These are phyloP conservation scores for Coccomyxa sp. DNA, from an alignment of 139 green algal species.

Conservation along the genomic window DNA sequence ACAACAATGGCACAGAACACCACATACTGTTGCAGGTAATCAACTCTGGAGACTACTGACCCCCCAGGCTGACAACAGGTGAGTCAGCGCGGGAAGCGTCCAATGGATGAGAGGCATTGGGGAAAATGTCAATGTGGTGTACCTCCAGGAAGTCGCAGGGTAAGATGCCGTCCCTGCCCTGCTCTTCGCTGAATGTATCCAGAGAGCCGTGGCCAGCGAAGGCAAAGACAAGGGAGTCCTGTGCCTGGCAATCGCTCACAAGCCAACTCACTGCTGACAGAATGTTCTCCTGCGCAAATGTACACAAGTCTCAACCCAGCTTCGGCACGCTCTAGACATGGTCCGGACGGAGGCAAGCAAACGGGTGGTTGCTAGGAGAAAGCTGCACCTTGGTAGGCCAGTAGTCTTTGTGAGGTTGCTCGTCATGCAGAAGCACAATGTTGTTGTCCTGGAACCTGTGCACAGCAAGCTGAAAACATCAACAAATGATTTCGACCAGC, in stretches of 20 bases:
- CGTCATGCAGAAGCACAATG: conserved; percentile 18
- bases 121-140: not conserved
- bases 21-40: too few species aligned
- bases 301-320: not conserved
- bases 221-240: conserved; percentile 16
- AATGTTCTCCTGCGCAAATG: conserved; percentile 17
- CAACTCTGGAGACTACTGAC: too few species aligned
- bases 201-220: conserved; percentile 17
- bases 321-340: not conserved
- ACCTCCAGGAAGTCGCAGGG: conserved; percentile 16
- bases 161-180: conserved; percentile 4
- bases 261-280: conserved; percentile 12
- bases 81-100: not conserved
- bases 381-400: conserved; percentile 14
- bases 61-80: too few species aligned
- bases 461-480: not conserved
- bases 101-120: not conserved
- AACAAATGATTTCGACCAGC: too few species aligned
- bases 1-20: too few species aligned
- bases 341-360: too few species aligned
- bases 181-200: not conserved
- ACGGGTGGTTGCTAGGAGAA: too few species aligned
- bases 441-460: conserved; percentile 17
- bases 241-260: not conserved
- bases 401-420: conserved; percentile 12